phyloP scores from a whole-genome alignment of 2,329 filamentous ascomycete species.

The Colletotrichum tanaceti region DNA sequence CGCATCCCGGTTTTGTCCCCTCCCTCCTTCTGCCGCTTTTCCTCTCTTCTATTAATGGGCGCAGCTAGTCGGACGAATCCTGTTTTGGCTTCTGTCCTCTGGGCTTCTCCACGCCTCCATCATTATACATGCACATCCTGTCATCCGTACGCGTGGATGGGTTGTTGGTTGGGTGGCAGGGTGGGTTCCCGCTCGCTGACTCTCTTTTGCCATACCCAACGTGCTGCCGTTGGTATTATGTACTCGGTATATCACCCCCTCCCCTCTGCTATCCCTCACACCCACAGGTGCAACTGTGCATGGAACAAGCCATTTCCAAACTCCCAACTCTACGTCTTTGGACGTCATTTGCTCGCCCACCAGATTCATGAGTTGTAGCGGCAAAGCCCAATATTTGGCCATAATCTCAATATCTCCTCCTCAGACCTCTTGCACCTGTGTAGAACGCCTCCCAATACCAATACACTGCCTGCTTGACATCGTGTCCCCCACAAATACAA shows the following conservation, averaged over 20 bases:
- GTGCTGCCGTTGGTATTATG: too few relatives aligned
- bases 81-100: constrained; percentile 23
- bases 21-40: neutral
- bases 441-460: neutral
- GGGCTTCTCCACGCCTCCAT: constrained; percentile 15
- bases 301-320: constrained; percentile 19
- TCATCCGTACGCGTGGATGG: constrained; percentile 10
- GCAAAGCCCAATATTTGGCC: neutral
- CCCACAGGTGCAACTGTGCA: neutral
- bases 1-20: constrained; percentile 17
- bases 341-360: constrained; percentile 21
- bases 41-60: constrained; percentile 1
- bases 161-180: too few relatives aligned
- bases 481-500: constrained; percentile 11
- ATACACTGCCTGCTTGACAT: too few relatives aligned
- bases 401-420: neutral
- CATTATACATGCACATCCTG: constrained; percentile 26
- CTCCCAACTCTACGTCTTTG: constrained; percentile 1
- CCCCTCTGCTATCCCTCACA: constrained; percentile 15
- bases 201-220: neutral
- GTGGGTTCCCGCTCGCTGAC: neutral
- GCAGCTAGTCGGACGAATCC: constrained; percentile 16
- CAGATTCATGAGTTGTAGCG: constrained; percentile 6
- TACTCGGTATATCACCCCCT: constrained; percentile 13
- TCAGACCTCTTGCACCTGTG: neutral